Conservation (phyloP, 768 basidiomycete species). For the Russula lepida region DNA sequence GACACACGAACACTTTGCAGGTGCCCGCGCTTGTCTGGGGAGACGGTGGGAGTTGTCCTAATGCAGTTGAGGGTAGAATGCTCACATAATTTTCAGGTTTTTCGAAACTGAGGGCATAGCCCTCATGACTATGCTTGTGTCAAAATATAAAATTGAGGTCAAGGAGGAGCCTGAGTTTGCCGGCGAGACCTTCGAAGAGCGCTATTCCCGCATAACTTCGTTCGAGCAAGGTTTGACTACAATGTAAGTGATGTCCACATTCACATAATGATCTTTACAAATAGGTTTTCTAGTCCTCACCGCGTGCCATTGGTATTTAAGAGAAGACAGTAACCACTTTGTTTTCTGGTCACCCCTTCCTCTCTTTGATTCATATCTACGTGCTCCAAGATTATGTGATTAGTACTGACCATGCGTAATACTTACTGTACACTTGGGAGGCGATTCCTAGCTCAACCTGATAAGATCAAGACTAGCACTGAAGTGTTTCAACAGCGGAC, state of each 20-base stretch:
- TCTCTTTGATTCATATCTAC: not conserved
- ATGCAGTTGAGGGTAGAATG: not conserved
- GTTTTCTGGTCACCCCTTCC: not conserved
- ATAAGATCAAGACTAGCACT: too few species aligned
- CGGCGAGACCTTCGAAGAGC: constrained; percentile 37
- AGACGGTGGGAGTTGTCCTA: constrained; percentile 15
- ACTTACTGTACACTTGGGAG: too few species aligned
- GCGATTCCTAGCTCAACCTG: too few species aligned
- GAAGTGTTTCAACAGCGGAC: too few species aligned
- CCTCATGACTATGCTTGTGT: constrained; percentile 38
- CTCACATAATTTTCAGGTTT: constrained; percentile 29
- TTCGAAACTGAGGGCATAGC: constrained; percentile 43
- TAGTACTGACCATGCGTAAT: too few species aligned
- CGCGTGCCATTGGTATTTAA: constrained; percentile 1
- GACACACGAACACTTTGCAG: not conserved
- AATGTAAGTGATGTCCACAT: not conserved
- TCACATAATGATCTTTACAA: not conserved
- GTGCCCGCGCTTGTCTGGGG: constrained; percentile 21
- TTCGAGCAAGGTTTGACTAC: not conserved
- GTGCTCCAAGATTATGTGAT: too few species aligned
- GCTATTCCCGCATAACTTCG: constrained; percentile 24
- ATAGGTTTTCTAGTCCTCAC: not conserved
- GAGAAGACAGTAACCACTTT: not conserved
- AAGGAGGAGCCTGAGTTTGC: constrained; percentile 43
- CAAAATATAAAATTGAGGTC: constrained; percentile 38